These are phyloP conservation scores for Circinella umbellata DNA, from an alignment of 371 early-diverging fungal genomes.

Conservation along the genomic window DNA sequence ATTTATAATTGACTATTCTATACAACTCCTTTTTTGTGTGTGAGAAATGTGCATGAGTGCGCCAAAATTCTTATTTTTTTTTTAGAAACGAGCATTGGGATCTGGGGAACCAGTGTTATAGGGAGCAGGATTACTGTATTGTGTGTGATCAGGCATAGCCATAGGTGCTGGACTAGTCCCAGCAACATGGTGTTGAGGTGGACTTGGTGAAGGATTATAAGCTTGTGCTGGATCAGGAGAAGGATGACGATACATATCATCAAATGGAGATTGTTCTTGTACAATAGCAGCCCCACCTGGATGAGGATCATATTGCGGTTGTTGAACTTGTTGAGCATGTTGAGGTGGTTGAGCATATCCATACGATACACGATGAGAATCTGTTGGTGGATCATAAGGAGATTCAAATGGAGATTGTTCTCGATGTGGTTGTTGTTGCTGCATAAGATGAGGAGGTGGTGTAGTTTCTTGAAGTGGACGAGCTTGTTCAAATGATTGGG, in stretches of 20 bases:
- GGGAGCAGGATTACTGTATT: conserved; percentile 17
- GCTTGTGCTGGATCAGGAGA: conserved; percentile 11
- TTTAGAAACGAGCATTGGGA: conserved; percentile 8
- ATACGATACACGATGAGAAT: conserved; percentile 12
- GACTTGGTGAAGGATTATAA: conserved; percentile 10
- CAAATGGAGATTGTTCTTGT: conserved; percentile 22
- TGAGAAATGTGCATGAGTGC: too few species aligned
- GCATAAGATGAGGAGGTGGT: conserved; percentile 13
- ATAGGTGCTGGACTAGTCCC: conserved; percentile 11
- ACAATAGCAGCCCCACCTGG: not conserved
- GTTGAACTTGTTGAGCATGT: not conserved
- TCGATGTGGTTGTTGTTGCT: not conserved
- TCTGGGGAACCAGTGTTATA: not conserved
- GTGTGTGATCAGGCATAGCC: conserved; percentile 29
- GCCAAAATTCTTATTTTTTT: not conserved
- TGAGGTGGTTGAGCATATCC: conserved; percentile 3
- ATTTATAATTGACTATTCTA: not conserved
- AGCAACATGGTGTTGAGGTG: conserved; percentile 7
- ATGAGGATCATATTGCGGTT: conserved; percentile 19
- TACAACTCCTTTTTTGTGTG: too few species aligned
- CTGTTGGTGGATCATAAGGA: conserved; percentile 27
- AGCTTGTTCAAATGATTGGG: conserved; percentile 32
- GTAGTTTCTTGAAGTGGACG: conserved; percentile 23
- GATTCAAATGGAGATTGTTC: conserved; percentile 32
- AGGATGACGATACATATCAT: conserved; percentile 18